Conservation (phyloP, 2,329 filamentous ascomycete species). For the Berkeleyomyces basicola region DNA sequence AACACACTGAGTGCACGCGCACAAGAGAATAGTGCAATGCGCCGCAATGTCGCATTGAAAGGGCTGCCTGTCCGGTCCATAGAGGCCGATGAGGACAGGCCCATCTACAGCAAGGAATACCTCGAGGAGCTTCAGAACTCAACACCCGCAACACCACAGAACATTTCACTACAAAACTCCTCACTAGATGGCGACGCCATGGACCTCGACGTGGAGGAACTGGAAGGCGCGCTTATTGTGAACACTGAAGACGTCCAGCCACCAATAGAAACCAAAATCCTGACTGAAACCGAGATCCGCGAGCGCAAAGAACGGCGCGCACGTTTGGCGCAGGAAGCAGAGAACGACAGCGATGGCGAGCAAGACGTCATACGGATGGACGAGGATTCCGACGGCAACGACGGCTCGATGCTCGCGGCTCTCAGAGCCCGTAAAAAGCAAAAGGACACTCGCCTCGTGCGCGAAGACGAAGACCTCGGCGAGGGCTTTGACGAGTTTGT, state of each 20-base stretch:
- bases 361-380: slow-evolving; percentile 42
- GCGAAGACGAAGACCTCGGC: slow-evolving; percentile 79
- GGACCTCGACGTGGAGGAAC: slow-evolving; percentile 40
- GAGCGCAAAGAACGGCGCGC: slow-evolving; percentile 82
- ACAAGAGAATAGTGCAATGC: slow-evolving; percentile 49
- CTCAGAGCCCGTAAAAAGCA: slow-evolving; percentile 33
- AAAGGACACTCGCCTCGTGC: slow-evolving; percentile 56
- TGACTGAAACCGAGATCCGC: slow-evolving; percentile 68
- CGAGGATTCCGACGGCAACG: slow-evolving; percentile 27
- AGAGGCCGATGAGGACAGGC: slow-evolving; percentile 49
- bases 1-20: slow-evolving; percentile 47
- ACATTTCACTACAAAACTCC: slow-evolving; percentile 31
- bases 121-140: slow-evolving; percentile 72
- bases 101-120: slow-evolving; percentile 73
- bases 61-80: slow-evolving; percentile 39
- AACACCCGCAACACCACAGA: slow-evolving; percentile 66
- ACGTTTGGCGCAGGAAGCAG: slow-evolving; percentile 52
- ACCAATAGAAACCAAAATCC: slow-evolving; percentile 34
- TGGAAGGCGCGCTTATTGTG: slow-evolving; percentile 50
- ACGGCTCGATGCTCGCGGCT: slow-evolving; percentile 6
- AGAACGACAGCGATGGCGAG: slow-evolving; percentile 30
- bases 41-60: slow-evolving; percentile 31
- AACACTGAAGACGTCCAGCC: slow-evolving; percentile 24
- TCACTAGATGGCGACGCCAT: slow-evolving; percentile 30
- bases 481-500: slow-evolving; percentile 91